Conservation (phyloP, 108 stramenopile genomes). For the Licmophora abbreviata region DNA sequence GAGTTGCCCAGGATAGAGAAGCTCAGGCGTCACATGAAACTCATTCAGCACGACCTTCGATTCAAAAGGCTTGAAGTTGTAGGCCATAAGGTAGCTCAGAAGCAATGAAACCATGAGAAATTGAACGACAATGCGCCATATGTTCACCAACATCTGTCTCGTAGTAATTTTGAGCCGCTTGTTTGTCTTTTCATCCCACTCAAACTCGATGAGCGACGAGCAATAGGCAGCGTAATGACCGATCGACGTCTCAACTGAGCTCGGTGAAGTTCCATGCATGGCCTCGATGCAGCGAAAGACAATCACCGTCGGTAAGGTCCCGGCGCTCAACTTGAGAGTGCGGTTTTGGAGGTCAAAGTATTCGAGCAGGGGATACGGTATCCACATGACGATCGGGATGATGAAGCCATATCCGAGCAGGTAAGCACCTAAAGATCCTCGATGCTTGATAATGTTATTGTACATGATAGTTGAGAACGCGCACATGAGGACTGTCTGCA, state of each 20-base stretch:
- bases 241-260: conserved; percentile 18
- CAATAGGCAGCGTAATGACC: conserved; percentile 34
- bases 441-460: conserved; percentile 14
- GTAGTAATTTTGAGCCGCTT: conserved; percentile 1
- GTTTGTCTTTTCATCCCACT: conserved; percentile 26
- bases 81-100: conserved; percentile 16
- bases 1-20: conserved; percentile 16
- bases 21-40: conserved; percentile 12
- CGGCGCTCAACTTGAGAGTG: conserved; percentile 4
- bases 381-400: conserved; percentile 12
- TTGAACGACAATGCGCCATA: conserved; percentile 9
- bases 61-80: conserved; percentile 24
- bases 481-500: conserved; percentile 19
- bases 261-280: conserved; percentile 27
- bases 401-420: conserved; percentile 32
- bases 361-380: conserved; percentile 24
- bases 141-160: not conserved
- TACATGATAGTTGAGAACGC: conserved; percentile 24
- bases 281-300: conserved; percentile 34
- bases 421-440: conserved; percentile 16
- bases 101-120: conserved; percentile 18
- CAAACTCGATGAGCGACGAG: conserved; percentile 11
- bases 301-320: conserved; percentile 11
- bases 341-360: conserved; percentile 17
- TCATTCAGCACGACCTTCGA: conserved; percentile 11